Conservation (phyloP, 202 grass and related monocot genomes). For the Setaria viridis region DNA sequence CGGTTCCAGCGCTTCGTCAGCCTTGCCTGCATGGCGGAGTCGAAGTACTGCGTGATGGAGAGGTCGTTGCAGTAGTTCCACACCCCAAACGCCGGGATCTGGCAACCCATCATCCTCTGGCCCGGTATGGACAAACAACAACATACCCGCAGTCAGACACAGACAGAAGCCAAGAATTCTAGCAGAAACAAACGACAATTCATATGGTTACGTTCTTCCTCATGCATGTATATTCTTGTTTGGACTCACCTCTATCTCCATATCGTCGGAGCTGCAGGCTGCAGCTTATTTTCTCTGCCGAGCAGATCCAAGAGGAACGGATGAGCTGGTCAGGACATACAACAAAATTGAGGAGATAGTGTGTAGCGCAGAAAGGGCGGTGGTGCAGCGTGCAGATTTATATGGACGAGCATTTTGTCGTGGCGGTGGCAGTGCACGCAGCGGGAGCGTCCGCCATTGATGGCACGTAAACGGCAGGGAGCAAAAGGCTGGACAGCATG, state of each 20-base stretch:
- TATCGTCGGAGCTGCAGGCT: background rate
- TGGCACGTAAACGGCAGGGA: constrained; percentile 34
- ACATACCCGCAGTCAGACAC: background rate
- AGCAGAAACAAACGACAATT: background rate
- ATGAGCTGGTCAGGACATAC: background rate
- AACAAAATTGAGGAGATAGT: background rate
- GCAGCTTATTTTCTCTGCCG: background rate
- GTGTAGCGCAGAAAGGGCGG: background rate
- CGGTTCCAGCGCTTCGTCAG: constrained; percentile 51
- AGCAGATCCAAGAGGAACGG: background rate
- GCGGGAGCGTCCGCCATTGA: constrained; percentile 52
- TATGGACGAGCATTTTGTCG: constrained; percentile 16
- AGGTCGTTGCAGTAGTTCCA: constrained; percentile 79
- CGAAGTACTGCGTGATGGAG: constrained; percentile 79
- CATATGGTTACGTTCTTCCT: background rate
- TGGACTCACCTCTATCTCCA: constrained; percentile 55
- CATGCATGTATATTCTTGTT: background rate
- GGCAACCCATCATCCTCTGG: constrained; percentile 57
- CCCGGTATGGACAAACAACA: background rate
- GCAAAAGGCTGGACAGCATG: constrained; percentile 9
- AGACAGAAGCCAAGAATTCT: background rate
- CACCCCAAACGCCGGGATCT: constrained; percentile 68
- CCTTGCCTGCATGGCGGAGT: constrained; percentile 67
- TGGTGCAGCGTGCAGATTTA: constrained; percentile 44
- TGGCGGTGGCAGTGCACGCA: constrained; percentile 31